phyloP scores from a whole-genome alignment of 441 rosid species.

The Pelargonium citronellum region DNA sequence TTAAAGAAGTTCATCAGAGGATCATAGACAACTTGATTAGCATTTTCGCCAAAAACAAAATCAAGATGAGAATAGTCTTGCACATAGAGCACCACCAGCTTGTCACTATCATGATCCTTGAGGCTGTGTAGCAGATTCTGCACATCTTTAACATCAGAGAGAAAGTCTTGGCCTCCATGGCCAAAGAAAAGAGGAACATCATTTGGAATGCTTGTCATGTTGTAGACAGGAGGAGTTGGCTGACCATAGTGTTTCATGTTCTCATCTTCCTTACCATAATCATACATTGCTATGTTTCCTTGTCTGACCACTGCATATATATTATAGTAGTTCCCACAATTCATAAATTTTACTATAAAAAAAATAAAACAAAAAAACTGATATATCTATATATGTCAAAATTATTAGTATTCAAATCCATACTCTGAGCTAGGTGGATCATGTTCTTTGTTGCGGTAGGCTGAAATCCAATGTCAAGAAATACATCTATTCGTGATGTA shows the following conservation, averaged over 20 bases:
- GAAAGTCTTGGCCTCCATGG: constrained; percentile 29
- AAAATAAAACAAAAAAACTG: background rate
- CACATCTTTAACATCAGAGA: constrained; percentile 30
- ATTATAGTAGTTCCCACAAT: background rate
- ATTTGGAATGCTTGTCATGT: constrained; percentile 32
- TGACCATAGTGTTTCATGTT: constrained; percentile 43
- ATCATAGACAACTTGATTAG: constrained; percentile 27
- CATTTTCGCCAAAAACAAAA: constrained; percentile 27
- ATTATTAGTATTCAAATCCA: constrained; percentile 9
- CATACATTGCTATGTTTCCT: constrained; percentile 37
- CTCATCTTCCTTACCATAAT: constrained; percentile 34
- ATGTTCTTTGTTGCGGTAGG: constrained; percentile 43
- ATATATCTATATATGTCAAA: too few relatives aligned
- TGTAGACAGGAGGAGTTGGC: constrained; percentile 37
- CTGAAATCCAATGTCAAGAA: constrained; percentile 31
- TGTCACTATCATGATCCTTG: constrained; percentile 25
- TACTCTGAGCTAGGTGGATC: constrained; percentile 44
- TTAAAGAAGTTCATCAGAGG: constrained; percentile 30
- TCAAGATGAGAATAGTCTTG: constrained; percentile 32
- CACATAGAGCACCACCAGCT: constrained; percentile 25
- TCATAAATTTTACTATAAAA: background rate
- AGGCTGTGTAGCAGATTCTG: constrained; percentile 23
- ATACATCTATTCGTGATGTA: constrained; percentile 22
- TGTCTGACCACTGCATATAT: constrained; percentile 32
- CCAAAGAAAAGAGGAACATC: constrained; percentile 29